A percentile compares a stretch with the other conserved stretches of the same genome.
These are phyloP conservation scores for Mycocentrospora acerina DNA, from an alignment of 2,329 filamentous ascomycete species.

Conservation along the genomic window DNA sequence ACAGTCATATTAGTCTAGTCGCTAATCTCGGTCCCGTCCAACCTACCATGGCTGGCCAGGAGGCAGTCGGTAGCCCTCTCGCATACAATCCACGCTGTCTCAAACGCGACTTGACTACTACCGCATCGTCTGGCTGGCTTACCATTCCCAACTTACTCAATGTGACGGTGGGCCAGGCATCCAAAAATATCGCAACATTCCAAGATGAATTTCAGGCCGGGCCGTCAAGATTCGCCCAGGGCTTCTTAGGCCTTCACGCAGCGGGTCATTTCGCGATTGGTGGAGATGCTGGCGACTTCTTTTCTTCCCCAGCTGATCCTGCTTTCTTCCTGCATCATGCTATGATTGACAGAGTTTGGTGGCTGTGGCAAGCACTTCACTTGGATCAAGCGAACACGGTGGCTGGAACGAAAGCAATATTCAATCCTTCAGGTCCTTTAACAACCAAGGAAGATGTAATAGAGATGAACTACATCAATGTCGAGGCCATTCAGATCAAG, in stretches of 20 bases:
- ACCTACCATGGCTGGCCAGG: conserved; percentile 14
- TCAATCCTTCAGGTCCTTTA: too few relatives aligned
- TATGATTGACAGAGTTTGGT: conserved; percentile 49
- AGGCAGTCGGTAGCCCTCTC: conserved; percentile 23
- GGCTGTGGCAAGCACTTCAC: conserved; percentile 37
- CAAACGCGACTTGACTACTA: conserved; percentile 26
- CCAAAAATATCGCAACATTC: too few relatives aligned
- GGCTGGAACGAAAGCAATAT: too few relatives aligned
- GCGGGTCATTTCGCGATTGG: conserved; percentile 51
- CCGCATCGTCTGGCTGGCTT: too few relatives aligned
- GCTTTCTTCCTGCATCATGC: conserved; percentile 53
- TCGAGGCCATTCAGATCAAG: background rate
- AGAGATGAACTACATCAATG: too few relatives aligned
- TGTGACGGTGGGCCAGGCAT: too few relatives aligned
- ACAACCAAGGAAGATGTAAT: too few relatives aligned
- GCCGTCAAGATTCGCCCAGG: too few relatives aligned
- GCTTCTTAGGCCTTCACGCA: conserved; percentile 31
- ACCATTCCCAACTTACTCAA: conserved; percentile 29
- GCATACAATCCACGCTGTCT: conserved; percentile 30
- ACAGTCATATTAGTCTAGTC: conserved; percentile 41
- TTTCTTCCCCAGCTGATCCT: conserved; percentile 31
- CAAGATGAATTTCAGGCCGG: too few relatives aligned
- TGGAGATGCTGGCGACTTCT: conserved; percentile 42
- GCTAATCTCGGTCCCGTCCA: conserved; percentile 21
- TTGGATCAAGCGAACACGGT: too few relatives aligned